Evolutionary conservation across 139 green algal species (phyloP).

Genomic region (Zygnema circumcarinatum): DNA sequence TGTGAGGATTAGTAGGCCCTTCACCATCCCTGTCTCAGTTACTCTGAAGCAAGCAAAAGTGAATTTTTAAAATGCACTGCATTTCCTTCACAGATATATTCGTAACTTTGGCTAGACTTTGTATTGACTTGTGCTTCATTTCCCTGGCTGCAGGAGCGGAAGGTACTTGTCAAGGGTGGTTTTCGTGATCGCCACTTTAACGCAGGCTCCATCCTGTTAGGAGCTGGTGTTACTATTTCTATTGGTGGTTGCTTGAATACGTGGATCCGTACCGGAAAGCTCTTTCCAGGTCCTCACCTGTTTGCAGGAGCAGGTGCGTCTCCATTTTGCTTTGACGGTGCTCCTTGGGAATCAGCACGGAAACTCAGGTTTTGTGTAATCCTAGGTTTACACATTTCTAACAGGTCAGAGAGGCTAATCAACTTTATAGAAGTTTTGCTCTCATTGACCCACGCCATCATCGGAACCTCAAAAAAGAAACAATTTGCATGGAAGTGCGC

Average conservation of each 20-base stretch:
- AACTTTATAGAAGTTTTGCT: too few relatives aligned
- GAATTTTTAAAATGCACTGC: too few relatives aligned
- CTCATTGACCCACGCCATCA: too few relatives aligned
- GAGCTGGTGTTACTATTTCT: slow-evolving; percentile 79
- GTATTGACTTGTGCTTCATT: too few relatives aligned
- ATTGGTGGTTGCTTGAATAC: slow-evolving; percentile 93
- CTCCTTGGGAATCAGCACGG: neutral
- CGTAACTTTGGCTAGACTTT: too few relatives aligned
- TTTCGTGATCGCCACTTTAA: slow-evolving; percentile 87
- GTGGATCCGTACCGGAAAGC: slow-evolving; percentile 89
- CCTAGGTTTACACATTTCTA: neutral
- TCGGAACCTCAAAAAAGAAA: too few relatives aligned
- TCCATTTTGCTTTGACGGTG: neutral
- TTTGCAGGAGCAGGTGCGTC: slow-evolving; percentile 78
- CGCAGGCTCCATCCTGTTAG: slow-evolving; percentile 86
- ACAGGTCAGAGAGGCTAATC: neutral
- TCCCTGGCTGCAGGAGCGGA: slow-evolving; percentile 84
- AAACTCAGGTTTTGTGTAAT: neutral
- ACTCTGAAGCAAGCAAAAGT: too few relatives aligned
- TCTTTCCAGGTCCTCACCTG: slow-evolving; percentile 98
- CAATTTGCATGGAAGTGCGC: too few relatives aligned
- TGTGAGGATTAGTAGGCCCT: too few relatives aligned
- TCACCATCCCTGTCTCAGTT: too few relatives aligned
- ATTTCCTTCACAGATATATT: too few relatives aligned
- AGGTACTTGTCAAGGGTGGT: slow-evolving; percentile 80